Conservation (phyloP, 768 basidiomycete genomes). For the Collybia nuda region DNA sequence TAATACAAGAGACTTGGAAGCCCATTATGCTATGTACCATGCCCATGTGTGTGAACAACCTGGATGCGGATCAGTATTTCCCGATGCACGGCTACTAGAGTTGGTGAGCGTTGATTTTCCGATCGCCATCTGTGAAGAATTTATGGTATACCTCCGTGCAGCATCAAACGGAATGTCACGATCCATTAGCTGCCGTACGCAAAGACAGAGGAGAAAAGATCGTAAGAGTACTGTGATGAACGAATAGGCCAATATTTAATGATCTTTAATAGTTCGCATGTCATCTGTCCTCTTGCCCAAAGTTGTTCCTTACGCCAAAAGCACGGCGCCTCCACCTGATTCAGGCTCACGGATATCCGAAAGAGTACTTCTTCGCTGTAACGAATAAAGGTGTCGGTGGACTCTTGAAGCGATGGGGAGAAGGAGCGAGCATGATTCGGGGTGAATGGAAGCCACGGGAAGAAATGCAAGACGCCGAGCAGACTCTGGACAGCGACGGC, state of each 20-base stretch:
- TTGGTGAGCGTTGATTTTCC: conserved; percentile 52
- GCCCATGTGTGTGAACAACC: conserved; percentile 76
- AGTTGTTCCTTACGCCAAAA: conserved; percentile 71
- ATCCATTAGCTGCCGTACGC: conserved; percentile 75
- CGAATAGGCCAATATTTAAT: too few relatives aligned
- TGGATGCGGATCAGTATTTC: conserved; percentile 80
- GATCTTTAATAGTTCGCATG: conserved; percentile 64
- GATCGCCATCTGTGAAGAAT: not conserved
- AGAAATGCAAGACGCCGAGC: conserved; percentile 12
- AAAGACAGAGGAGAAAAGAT: conserved; percentile 86
- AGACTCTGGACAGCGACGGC: conserved; percentile 4
- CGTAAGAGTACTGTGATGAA: conserved; percentile 37
- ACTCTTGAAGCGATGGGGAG: conserved; percentile 76
- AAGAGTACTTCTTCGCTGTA: conserved; percentile 88
- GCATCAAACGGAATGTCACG: conserved; percentile 89
- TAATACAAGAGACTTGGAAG: conserved; percentile 69
- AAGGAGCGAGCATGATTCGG: conserved; percentile 78
- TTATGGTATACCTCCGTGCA: conserved; percentile 21
- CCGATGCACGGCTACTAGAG: conserved; percentile 75
- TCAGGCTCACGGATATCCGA: conserved; percentile 78
- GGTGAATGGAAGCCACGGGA: conserved; percentile 62
- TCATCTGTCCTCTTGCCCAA: conserved; percentile 58
- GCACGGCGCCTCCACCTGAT: conserved; percentile 80
- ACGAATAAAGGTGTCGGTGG: conserved; percentile 90
- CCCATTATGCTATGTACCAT: conserved; percentile 82